These are phyloP conservation scores for Cryptococcus sp. DNA, from an alignment of 1,284 basidiomycete genomes.

Conservation along the genomic window DNA sequence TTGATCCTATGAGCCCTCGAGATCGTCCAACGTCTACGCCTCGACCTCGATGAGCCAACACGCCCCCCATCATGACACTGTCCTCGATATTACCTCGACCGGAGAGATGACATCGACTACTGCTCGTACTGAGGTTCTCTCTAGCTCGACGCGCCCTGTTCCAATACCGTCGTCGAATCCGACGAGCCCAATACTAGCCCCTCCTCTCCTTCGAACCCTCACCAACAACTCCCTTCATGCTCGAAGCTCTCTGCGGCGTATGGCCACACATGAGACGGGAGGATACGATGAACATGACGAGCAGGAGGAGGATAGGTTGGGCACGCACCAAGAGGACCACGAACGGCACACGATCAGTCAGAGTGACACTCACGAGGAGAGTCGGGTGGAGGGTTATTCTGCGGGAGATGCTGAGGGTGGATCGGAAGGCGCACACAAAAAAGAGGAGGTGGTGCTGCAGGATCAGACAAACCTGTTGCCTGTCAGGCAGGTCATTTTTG, in stretches of 20 bases:
- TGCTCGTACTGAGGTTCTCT: no score
- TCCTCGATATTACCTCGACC: no score
- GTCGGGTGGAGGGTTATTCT: neutral
- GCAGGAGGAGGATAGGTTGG: slow-evolving; percentile 12
- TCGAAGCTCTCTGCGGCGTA: slow-evolving; percentile 29
- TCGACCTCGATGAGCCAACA: no score
- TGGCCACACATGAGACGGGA: slow-evolving; percentile 44
- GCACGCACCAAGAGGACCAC: slow-evolving; percentile 25
- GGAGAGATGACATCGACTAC: no score
- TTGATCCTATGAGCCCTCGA: no score
- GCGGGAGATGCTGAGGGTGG: neutral
- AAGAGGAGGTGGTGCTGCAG: slow-evolving; percentile 49
- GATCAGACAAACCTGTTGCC: slow-evolving; percentile 75
- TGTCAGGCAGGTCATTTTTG: slow-evolving; percentile 58
- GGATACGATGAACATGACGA: slow-evolving; percentile 13
- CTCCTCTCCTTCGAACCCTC: slow-evolving; percentile 7
- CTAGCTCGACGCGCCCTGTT: no score
- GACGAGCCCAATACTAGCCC: slow-evolving; percentile 3
- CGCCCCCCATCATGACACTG: no score
- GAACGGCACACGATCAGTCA: neutral
- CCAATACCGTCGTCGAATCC: slow-evolving; percentile 36
- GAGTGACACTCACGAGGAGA: neutral
- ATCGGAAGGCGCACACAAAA: slow-evolving; percentile 1
- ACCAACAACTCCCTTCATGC: slow-evolving; percentile 22
- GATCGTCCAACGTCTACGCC: no score